These are phyloP conservation scores for Pyrenula massariospora DNA, from an alignment of 495 filamentous ascomycete species.

Conservation along the genomic window DNA sequence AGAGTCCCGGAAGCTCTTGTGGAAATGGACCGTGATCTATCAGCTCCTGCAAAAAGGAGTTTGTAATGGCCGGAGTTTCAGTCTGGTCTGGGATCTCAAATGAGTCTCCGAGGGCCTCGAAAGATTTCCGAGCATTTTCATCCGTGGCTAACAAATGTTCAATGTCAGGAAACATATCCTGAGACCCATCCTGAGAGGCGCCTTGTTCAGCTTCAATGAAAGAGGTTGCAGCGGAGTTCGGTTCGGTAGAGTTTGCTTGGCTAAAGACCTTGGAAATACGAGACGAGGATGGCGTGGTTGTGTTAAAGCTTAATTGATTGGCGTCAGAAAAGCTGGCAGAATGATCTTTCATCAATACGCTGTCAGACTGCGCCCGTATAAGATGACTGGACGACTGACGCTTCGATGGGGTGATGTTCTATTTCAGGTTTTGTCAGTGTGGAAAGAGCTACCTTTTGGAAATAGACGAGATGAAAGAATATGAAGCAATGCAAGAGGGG, in stretches of 20 bases:
- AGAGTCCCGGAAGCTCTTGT: slow-evolving; percentile 11
- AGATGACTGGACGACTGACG: not conserved
- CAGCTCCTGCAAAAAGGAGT: slow-evolving; percentile 18
- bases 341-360: not conserved
- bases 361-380: not conserved
- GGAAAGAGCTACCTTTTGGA: too few relatives aligned
- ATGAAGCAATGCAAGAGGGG: too few relatives aligned
- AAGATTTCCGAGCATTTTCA: too few relatives aligned
- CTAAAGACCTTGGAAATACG: not conserved
- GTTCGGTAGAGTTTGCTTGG: not conserved
- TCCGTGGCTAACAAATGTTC: too few relatives aligned
- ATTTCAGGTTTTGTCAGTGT: too few relatives aligned
- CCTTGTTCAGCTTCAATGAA: not conserved
- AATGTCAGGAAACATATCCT: not conserved
- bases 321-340: not conserved
- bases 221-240: not conserved
- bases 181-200: not conserved
- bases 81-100: not conserved
- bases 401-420: too few relatives aligned
- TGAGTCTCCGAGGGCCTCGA: not conserved
- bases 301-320: not conserved
- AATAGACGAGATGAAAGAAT: not conserved
- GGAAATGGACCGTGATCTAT: slow-evolving; percentile 23
- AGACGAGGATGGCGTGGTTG: not conserved
- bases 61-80: not conserved